Conservation (phyloP, 768 basidiomycete genomes). For the Agaricus subrufescens region DNA sequence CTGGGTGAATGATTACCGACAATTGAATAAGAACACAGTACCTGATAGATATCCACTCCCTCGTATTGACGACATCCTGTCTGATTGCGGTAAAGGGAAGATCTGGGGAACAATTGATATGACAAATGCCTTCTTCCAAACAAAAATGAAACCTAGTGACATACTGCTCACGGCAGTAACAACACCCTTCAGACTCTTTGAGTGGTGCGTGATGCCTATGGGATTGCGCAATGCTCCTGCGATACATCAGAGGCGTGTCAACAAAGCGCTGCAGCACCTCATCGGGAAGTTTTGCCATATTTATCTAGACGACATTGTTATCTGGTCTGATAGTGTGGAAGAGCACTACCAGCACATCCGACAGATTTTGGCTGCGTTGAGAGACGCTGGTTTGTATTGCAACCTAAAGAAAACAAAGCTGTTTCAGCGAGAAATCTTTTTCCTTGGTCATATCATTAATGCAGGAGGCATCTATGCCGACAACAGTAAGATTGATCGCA, state of each 20-base stretch:
- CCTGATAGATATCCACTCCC: constrained; percentile 25
- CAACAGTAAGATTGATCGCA: no score
- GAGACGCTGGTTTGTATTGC: no score
- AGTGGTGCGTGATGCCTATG: constrained; percentile 39
- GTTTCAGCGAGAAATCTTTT: no score
- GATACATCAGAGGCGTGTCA: constrained; percentile 23
- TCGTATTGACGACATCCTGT: constrained; percentile 24
- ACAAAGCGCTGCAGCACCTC: constrained; percentile 17
- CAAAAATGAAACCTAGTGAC: constrained; percentile 17
- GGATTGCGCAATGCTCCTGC: constrained; percentile 20
- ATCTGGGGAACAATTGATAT: constrained; percentile 24
- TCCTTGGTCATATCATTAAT: no score
- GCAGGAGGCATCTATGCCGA: no score
- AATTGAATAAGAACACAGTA: constrained; percentile 26
- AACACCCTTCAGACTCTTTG: constrained; percentile 33
- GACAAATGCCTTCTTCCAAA: constrained; percentile 23
- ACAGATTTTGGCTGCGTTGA: no score
- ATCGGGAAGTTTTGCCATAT: constrained; percentile 22
- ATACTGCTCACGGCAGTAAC: constrained; percentile 28
- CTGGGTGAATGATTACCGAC: constrained; percentile 31
- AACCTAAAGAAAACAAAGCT: no score
- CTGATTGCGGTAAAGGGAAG: constrained; percentile 27
- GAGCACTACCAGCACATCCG: no score
- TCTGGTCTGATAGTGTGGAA: constrained; percentile 16
- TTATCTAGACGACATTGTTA: constrained; percentile 21